Conservation (phyloP, 495 filamentous ascomycete species). For the Penicillium arizonense region DNA sequence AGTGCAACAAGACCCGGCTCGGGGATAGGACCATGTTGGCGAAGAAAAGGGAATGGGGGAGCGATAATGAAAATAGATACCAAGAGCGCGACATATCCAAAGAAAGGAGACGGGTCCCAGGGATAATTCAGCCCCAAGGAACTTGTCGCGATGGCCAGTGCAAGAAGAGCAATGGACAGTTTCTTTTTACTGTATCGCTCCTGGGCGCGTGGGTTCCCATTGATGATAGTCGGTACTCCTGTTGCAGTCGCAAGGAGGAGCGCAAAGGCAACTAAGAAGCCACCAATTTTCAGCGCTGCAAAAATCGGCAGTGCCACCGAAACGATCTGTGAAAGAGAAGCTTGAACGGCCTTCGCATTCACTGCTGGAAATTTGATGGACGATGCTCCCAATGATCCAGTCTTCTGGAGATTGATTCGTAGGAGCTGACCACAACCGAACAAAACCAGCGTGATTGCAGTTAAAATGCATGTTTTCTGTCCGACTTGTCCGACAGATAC, state of each 20-base stretch:
- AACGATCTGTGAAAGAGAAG: conserved; percentile 22
- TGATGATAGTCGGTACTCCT: conserved; percentile 32
- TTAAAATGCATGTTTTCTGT: conserved; percentile 19
- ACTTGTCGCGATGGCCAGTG: conserved; percentile 24
- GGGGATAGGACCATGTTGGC: conserved; percentile 20
- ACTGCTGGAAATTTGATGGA: conserved; percentile 17
- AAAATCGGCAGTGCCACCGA: conserved; percentile 55
- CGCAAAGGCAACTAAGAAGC: conserved; percentile 49
- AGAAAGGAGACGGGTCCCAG: conserved; percentile 30
- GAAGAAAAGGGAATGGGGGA: conserved; percentile 37
- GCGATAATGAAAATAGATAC: conserved; percentile 43
- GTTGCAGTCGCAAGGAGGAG: conserved; percentile 47
- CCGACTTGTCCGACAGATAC: conserved; percentile 11
- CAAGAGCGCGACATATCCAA: conserved; percentile 48
- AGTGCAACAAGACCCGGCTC: conserved; percentile 28
- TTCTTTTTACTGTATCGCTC: conserved; percentile 31
- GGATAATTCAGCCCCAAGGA: conserved; percentile 33
- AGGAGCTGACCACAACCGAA: conserved; percentile 27
- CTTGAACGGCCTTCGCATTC: conserved; percentile 11
- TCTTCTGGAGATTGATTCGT: conserved; percentile 7
- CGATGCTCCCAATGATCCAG: conserved; percentile 3
- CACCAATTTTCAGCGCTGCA: conserved; percentile 55
- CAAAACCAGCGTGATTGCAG: conserved; percentile 26
- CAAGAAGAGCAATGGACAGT: conserved; percentile 27
- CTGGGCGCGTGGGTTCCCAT: conserved; percentile 3